Evolutionary conservation across 768 basidiomycete genomes (phyloP), one percentile per base, ranked within the genome.

Genomic region (Lentinula aciculospora): DNA sequence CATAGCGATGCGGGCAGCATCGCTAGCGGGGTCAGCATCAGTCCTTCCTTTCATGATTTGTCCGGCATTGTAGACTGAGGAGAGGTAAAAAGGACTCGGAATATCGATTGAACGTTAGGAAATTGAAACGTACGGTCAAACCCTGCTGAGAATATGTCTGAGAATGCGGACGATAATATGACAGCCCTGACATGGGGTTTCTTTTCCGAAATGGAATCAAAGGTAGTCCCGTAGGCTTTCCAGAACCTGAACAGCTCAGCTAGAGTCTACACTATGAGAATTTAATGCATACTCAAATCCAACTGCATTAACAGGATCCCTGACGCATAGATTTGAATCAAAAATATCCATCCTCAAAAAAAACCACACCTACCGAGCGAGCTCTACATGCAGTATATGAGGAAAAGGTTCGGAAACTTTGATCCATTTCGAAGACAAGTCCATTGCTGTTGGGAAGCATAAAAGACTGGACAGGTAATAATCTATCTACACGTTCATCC

Each of bases 131-230:
- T 81, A 91, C 93, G 67, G 67, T 96, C 94, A 5, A 96, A 69
- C 0, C 94, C 94, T 1, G 91, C 93, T 0, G 88, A 88, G 67
- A 93, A 96, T 3, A 83, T 69, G 67, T 88, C 92, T 0, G 85
- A 82, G 2, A 88, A 66, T 1, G 72, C 74, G 0, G 91, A 92
- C 0, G 86, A 83, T 0, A 96, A 71, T 0, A 96, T 89, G 4
- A 91, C 76, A 2, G 76, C 88, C 17, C 89, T 81, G 1, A 93
- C 81, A 29, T 85, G 81, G 25, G 72, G 65, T 1, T 53, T 80
- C 65, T 71, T 84, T 68, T 58, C 68, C 5, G 62, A 72, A 60
- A 94, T 74, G 0, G 69, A 65, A 48, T 85, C 80, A 62, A 95
- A 88, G 0, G 83, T 75, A 2, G 71, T 65, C 3, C 81, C 82